These are phyloP conservation scores for Tinospora cordifolia DNA, from an alignment of 164 flowering plant species.

Conservation along the genomic window DNA sequence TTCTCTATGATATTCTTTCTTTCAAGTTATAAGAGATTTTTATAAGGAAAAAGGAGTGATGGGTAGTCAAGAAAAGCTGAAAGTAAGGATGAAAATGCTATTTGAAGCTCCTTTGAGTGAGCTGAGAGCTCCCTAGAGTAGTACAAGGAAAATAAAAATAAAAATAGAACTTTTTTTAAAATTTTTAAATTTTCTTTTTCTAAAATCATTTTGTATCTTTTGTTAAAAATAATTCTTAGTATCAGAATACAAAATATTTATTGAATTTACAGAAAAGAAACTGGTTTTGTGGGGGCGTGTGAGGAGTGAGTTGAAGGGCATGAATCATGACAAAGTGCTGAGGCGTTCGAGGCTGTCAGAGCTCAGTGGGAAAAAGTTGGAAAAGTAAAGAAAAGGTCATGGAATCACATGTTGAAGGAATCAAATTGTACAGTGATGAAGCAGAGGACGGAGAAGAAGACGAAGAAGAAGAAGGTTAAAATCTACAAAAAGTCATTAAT, in stretches of 20 bases:
- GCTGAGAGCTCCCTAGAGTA: neutral
- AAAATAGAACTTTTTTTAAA: neutral
- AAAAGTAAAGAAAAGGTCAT: neutral
- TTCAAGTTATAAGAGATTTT: neutral
- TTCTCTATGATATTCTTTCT: neutral
- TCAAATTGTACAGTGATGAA: neutral
- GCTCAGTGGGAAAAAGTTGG: constrained; percentile 7
- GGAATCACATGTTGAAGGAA: constrained; percentile 17
- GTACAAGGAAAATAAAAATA: neutral
- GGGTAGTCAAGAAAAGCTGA: too few relatives aligned
- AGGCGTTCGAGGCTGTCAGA: constrained; percentile 19
- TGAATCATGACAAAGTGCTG: constrained; percentile 10
- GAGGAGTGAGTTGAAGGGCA: neutral
- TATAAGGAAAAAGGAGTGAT: neutral
- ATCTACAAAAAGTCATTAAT: neutral
- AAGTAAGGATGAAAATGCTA: too few relatives aligned
- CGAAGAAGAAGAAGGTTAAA: neutral
- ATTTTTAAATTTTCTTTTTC: neutral
- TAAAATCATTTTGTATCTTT: neutral
- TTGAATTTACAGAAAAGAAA: neutral
- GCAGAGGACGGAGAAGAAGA: too few relatives aligned
- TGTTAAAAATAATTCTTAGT: too few relatives aligned
- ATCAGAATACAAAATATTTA: too few relatives aligned
- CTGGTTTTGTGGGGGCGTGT: neutral
- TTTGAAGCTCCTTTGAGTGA: neutral